Percentiles rank a stretch among this genome's conserved stretches.
These are phyloP conservation scores for Ocimum tenuiflorum DNA, from an alignment of 257 asterid species.

Conservation along the genomic window DNA sequence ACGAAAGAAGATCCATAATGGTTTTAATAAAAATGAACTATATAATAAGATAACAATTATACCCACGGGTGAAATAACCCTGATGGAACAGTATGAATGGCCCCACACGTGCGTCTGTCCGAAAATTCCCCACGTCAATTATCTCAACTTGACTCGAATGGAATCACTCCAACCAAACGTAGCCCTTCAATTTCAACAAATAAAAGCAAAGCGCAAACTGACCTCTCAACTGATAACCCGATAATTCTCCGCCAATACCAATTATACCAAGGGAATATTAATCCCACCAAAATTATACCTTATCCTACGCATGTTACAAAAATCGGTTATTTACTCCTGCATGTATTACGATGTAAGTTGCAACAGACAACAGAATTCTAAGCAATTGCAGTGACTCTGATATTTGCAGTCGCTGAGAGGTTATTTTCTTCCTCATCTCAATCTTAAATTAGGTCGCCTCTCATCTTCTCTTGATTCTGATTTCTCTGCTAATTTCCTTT, in stretches of 20 bases:
- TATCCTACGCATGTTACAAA: background rate
- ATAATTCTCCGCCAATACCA: background rate
- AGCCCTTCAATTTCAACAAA: constrained; percentile 15
- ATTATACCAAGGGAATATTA: background rate
- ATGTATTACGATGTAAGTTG: background rate
- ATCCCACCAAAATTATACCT: background rate
- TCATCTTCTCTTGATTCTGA: constrained; percentile 33
- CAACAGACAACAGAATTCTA: constrained; percentile 13
- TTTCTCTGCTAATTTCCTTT: background rate
- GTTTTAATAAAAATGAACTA: no score
- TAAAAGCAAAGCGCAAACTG: constrained; percentile 6
- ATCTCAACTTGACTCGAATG: constrained; percentile 6
- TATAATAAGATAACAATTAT: no score
- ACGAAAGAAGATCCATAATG: no score
- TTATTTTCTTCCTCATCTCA: constrained; percentile 38
- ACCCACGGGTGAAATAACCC: no score
- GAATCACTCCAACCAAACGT: constrained; percentile 6
- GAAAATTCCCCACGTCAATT: background rate
- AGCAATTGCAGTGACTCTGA: background rate
- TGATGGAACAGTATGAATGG: background rate
- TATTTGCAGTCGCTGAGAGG: constrained; percentile 35
- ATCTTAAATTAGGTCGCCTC: constrained; percentile 46
- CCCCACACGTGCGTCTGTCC: background rate
- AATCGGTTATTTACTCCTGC: background rate
- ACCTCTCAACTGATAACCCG: constrained; percentile 30